Evolutionary conservation across 257 asterid genomes (phyloP), one percentile per base, ranked within the genome.

Genomic region (Misopates orontium): DNA sequence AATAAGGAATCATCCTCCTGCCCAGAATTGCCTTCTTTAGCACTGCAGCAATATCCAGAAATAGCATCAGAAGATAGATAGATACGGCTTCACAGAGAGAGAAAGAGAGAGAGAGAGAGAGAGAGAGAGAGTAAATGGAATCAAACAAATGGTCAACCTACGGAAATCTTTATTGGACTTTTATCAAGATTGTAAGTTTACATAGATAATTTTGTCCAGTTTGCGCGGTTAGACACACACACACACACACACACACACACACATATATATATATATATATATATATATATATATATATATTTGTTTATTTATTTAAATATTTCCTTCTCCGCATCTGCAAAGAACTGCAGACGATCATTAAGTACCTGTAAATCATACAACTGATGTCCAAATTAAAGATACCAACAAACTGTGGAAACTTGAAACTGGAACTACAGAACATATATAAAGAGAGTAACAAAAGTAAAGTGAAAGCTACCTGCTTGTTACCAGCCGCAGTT

Each of bases 401-500:
- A 65, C 32, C 31, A 54, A 58, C 16, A 75, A 59, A 19, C 24
- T 32, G 21, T 14, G 17, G 36, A 66, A 2, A 40, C n/a, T 68
- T 8, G 61, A 19, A 12, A 53, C 28, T 2, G 24, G 56, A 32
- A 51, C 19, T 18, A 54, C 19, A 50, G 17, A 17, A 56, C 52
- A 44, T 53, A 50, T 15, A n/a, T 42, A 48, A 51, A 51, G 28
- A 23, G 32, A 45, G 45, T 41, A 10, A 50, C 41, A 70, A 23
- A 16, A 49, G 73, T 10, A 59, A 9, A 70, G 25, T 39, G 41
- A 13, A 55, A 61, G 19, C n/a, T 80, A 94, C 99, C 99, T 88
- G 87, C 69, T 82, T 55, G 91, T 95, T 60, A 94, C 91, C 98
- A 94, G 71, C 67, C 98, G 90, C 57, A 94, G 88, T 69, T 94